Base-by-base conservation (phyloP, 371 early-diverging fungal species). In the Apophysomyces trapeziformis region DNA sequence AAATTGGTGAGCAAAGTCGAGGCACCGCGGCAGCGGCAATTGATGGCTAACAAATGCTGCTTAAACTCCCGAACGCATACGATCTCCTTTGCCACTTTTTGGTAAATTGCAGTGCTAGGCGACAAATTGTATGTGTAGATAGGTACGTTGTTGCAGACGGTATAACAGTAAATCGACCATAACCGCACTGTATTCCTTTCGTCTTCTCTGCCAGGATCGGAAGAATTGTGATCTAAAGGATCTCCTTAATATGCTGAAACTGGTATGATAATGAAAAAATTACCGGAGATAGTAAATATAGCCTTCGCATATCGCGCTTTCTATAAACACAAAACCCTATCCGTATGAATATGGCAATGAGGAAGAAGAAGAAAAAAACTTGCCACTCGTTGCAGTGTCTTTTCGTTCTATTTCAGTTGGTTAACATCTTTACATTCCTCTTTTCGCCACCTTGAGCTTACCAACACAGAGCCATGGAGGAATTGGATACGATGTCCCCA, bases 11-110 rank as follows among this genome's bases (percentile, higher is more conserved):
- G 68, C 18, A 93, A 50, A 8, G 91, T 90, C 0, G 89, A 85
- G 0, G 86, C 83, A 7, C 92, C 93, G 4, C 83, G 79, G 61
- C 90, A 90, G 5, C 90, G 74, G 50, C 89, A 87, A 57, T 85
- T 89, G 73, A 89, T 86, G 0, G 84, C 91, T 6, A 93, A 58
- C 14, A 92, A 68, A 54, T 89, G 80, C 65, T 93, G 92, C 69
- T 90, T 89, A 62, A 93, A 82, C 60, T 92, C 90, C 6, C 85
- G 80, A 14, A 89, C 83, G 57, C 92, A 93, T 38, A 92, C 85
- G 37, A 86, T 85, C 58, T 87, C 87, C 47, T 84, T 85, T 6
- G 89, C 85, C 43, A 87, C 76, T 59, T 87, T 88, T 66, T 90
- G 91, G 61, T 85, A 90, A 21, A 82, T 69, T 26, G 87, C 87